These are phyloP conservation scores for Hirsutella minnesotensis DNA, from an alignment of 2,329 filamentous ascomycete genomes.

Conservation along the genomic window DNA sequence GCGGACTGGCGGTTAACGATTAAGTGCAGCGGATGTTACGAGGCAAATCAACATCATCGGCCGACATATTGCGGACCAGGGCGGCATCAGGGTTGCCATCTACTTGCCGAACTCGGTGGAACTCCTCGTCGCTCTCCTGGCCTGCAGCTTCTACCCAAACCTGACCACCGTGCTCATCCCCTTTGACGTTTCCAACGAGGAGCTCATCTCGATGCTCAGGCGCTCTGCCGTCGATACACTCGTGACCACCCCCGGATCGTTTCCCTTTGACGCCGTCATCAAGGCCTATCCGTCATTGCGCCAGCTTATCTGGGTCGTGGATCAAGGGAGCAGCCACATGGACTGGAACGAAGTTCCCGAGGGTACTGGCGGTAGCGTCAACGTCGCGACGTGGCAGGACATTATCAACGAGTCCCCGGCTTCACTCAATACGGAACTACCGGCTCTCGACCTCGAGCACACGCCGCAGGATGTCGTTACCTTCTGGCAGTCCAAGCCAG, in stretches of 20 bases:
- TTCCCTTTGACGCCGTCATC: slow-evolving; percentile 65
- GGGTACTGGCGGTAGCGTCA: slow-evolving; percentile 60
- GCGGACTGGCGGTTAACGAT: neutral
- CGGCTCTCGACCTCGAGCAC: slow-evolving; percentile 43
- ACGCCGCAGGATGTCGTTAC: slow-evolving; percentile 46
- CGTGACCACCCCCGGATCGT: slow-evolving; percentile 73
- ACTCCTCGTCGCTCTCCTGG: slow-evolving; percentile 70
- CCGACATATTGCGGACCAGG: slow-evolving; percentile 58
- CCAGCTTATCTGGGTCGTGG: slow-evolving; percentile 84
- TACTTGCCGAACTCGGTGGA: slow-evolving; percentile 92
- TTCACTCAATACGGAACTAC: slow-evolving; percentile 49
- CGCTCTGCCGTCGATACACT: slow-evolving; percentile 68
- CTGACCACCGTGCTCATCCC: slow-evolving; percentile 77
- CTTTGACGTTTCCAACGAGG: slow-evolving; percentile 60
- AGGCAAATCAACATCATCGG: slow-evolving; percentile 84
- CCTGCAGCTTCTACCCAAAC: slow-evolving; percentile 73
- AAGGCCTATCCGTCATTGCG: slow-evolving; percentile 59
- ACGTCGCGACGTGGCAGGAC: slow-evolving; percentile 88
- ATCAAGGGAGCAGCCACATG: slow-evolving; percentile 81
- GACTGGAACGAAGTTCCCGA: slow-evolving; percentile 87
- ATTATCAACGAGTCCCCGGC: slow-evolving; percentile 60
- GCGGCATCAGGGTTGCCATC: slow-evolving; percentile 68
- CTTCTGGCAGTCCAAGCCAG: slow-evolving; percentile 50
- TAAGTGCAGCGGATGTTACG: slow-evolving; percentile 51
- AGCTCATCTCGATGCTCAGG: slow-evolving; percentile 59